phyloP scores from a whole-genome alignment of 2,329 filamentous ascomycete genomes.

The Colletotrichum sp. region DNA sequence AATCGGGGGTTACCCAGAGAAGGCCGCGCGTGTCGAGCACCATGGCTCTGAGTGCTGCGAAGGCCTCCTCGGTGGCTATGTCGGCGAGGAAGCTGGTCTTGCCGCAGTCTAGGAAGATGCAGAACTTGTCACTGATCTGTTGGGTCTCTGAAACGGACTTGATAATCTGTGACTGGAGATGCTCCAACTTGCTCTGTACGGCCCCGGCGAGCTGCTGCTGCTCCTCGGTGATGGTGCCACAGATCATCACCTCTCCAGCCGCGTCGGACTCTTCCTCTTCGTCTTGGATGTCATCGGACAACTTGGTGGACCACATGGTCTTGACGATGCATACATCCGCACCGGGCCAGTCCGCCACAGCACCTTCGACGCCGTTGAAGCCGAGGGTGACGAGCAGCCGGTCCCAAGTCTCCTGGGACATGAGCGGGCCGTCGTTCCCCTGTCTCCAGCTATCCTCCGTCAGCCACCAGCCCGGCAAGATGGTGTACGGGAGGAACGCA shows the following conservation, averaged over 20 bases:
- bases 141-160: not conserved
- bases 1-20: not conserved
- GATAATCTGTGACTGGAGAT: not conserved
- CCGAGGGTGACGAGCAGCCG: constrained; percentile 6
- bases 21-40: not conserved
- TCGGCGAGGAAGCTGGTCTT: not conserved
- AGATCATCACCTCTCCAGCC: not conserved
- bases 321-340: not conserved
- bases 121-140: not conserved
- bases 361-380: not conserved
- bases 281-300: not conserved
- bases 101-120: not conserved
- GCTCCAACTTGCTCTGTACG: not conserved
- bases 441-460: not conserved
- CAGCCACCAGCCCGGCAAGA: constrained; percentile 42
- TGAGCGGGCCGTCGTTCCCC: constrained; percentile 21
- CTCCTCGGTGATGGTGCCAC: not conserved
- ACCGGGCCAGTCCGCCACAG: not conserved
- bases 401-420: constrained; percentile 26
- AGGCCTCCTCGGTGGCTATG: not conserved
- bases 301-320: not conserved
- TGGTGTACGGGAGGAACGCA: not conserved
- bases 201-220: fast-evolving
- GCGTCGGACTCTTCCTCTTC: not conserved
- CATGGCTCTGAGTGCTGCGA: not conserved